Evolutionary conservation across 495 filamentous ascomycete genomes (phyloP).

Genomic region (Astrothelium macrocarpum): DNA sequence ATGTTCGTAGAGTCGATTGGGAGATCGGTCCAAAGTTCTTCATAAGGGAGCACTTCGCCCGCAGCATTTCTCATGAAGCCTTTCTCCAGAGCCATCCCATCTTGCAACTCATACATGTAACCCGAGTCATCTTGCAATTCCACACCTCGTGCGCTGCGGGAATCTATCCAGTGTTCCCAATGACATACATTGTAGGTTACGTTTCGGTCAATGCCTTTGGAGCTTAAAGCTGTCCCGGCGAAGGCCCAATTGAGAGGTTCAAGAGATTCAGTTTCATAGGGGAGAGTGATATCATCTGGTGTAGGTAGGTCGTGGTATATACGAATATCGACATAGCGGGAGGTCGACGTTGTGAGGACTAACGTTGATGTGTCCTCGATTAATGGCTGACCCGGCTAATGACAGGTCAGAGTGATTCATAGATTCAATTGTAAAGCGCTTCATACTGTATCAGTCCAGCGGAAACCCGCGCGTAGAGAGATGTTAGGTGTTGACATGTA

Average conservation of each 20-base stretch:
- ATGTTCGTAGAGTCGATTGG: slow-evolving; percentile 13
- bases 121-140: slow-evolving; percentile 40
- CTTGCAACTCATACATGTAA: slow-evolving; percentile 35
- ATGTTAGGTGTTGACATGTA: background rate
- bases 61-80: slow-evolving; percentile 40
- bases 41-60: slow-evolving; percentile 38
- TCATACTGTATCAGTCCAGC: background rate
- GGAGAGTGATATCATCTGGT: slow-evolving; percentile 9
- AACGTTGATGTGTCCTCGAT: slow-evolving; percentile 19
- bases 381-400: background rate
- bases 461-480: background rate
- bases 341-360: slow-evolving; percentile 38
- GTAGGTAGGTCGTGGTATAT: slow-evolving; percentile 17
- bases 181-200: slow-evolving; percentile 22
- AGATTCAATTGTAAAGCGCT: too few relatives aligned
- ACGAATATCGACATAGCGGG: slow-evolving; percentile 45
- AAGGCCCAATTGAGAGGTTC: slow-evolving; percentile 42
- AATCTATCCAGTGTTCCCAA: slow-evolving; percentile 48
- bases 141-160: slow-evolving; percentile 22
- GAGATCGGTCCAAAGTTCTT: slow-evolving; percentile 43
- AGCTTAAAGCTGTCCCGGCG: slow-evolving; percentile 36
- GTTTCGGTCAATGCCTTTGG: slow-evolving; percentile 6
- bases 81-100: slow-evolving; percentile 39
- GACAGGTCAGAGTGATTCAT: background rate
- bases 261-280: background rate